A percentile compares a stretch with the other conserved stretches of the same genome.
phyloP scores from a whole-genome alignment of 352 stramenopile genomes.

The Hyaloperonospora brassicae region DNA sequence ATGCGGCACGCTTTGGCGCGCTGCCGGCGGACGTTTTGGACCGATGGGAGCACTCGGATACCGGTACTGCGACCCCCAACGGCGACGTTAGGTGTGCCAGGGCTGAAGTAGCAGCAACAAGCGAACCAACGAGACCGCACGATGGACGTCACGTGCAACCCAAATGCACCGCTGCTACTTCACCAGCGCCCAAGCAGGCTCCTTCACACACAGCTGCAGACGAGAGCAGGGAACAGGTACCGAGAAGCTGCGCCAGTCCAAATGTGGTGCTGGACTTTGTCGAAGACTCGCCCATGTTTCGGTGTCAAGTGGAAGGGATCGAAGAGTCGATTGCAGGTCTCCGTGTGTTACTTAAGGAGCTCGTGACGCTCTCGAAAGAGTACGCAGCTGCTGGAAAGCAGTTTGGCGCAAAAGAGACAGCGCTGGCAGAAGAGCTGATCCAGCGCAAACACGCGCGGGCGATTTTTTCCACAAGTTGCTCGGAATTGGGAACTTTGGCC shows the following conservation, averaged over 20 bases:
- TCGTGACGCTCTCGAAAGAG: constrained; percentile 65
- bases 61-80: constrained; percentile 12
- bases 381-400: constrained; percentile 55
- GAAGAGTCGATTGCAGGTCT: constrained; percentile 69
- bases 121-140: constrained; percentile 1
- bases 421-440: constrained; percentile 62
- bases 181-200: constrained; percentile 6
- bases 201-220: constrained; percentile 10
- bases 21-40: constrained; percentile 32
- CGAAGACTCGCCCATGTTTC: constrained; percentile 83
- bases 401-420: constrained; percentile 64
- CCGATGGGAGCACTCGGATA: constrained; percentile 18
- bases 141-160: constrained; percentile 5
- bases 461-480: constrained; percentile 80
- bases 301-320: constrained; percentile 67
- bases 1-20: constrained; percentile 42
- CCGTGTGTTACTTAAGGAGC: constrained; percentile 55
- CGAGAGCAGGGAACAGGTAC: constrained; percentile 8
- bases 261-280: constrained; percentile 83
- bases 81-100: constrained; percentile 16
- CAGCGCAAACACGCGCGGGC: constrained; percentile 69
- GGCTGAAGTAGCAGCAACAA: constrained; percentile 10
- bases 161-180: constrained; percentile 4
- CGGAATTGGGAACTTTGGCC: constrained; percentile 60
- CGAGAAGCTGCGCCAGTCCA: constrained; percentile 36